phyloP scores from a whole-genome alignment of 2,329 filamentous ascomycete genomes.

The Colletotrichum sp. region DNA sequence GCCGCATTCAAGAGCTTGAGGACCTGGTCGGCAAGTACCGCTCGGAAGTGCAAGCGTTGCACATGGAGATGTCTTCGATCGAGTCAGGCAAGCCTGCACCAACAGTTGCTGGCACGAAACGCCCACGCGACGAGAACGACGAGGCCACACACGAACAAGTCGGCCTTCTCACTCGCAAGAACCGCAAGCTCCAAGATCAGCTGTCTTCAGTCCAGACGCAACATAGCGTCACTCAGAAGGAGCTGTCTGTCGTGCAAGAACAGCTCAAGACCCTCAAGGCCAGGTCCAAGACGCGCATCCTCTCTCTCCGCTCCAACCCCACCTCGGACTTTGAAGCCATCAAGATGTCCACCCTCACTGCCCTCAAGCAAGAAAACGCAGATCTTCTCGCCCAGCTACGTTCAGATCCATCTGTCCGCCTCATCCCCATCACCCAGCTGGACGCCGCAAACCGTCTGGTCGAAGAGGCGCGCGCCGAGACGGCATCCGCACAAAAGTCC shows the following conservation, averaged over 20 bases:
- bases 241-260: conserved; percentile 73
- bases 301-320: conserved; percentile 90
- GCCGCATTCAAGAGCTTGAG: conserved; percentile 82
- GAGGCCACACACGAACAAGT: conserved; percentile 71
- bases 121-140: conserved; percentile 61
- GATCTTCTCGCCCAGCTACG: conserved; percentile 78
- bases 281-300: conserved; percentile 78
- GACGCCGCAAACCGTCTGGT: conserved; percentile 79
- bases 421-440: conserved; percentile 79
- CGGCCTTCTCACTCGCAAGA: conserved; percentile 86
- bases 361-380: conserved; percentile 82
- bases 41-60: conserved; percentile 75
- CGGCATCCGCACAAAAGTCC: conserved; percentile 79
- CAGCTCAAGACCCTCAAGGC: conserved; percentile 73
- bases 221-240: conserved; percentile 73
- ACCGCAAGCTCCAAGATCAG: conserved; percentile 83
- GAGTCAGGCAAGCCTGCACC: conserved; percentile 52
- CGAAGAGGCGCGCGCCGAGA: conserved; percentile 71
- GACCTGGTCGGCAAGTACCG: conserved; percentile 88
- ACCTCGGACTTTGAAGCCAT: conserved; percentile 85
- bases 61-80: conserved; percentile 73
- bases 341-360: conserved; percentile 79
- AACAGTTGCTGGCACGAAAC: conserved; percentile 61
- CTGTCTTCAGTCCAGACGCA: conserved; percentile 72
- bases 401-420: conserved; percentile 53